Evolutionary conservation across 2,329 filamentous ascomycete genomes (phyloP).

Genomic region (Talaromyces verruculosus): DNA sequence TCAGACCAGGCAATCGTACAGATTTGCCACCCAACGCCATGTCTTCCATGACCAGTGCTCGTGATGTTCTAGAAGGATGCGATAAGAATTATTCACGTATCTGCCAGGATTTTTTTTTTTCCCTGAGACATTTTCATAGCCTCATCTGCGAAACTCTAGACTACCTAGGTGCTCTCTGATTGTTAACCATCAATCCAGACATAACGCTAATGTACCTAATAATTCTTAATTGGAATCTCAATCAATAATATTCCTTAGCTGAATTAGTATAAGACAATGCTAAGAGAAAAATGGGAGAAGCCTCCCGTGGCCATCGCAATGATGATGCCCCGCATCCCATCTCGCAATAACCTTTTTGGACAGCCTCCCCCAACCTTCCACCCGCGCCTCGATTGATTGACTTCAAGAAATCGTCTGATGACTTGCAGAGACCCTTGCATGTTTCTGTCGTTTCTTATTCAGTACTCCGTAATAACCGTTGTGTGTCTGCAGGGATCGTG

Average conservation of each 20-base stretch:
- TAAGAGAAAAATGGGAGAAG: background rate
- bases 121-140: background rate
- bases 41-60: background rate
- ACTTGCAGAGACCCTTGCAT: conserved; percentile 10
- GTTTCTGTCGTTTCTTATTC: background rate
- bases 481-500: conserved; percentile 3
- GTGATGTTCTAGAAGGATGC: conserved; percentile 6
- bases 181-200: background rate
- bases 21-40: conserved; percentile 3
- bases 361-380: background rate
- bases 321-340: conserved; percentile 2
- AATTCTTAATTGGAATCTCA: background rate
- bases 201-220: background rate
- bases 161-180: too few species aligned
- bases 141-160: background rate
- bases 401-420: background rate
- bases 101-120: background rate
- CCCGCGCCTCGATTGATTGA: background rate
- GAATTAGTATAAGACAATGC: background rate
- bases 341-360: background rate
- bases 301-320: background rate
- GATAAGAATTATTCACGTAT: background rate
- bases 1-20: background rate
- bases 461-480: background rate
- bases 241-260: background rate